Evolutionary conservation across 2,329 filamentous ascomycete species (phyloP).

Genomic region (Cordyceps fumosorosea): DNA sequence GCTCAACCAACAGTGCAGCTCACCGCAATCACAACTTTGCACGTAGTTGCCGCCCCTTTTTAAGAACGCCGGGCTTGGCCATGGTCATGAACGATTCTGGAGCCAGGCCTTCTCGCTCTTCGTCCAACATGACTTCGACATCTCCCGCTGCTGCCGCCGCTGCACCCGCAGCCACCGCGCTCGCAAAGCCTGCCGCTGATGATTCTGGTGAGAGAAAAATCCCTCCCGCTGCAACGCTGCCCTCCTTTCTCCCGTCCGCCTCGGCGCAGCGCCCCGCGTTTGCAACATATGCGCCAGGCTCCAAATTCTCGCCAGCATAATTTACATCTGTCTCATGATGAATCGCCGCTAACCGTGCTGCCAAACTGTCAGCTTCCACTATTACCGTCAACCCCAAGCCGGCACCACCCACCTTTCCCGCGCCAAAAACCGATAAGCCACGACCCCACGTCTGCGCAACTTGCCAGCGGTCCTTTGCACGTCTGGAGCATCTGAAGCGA

Average conservation of each 20-base stretch:
- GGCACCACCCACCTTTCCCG: conserved; percentile 51
- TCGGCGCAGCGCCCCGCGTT: not conserved
- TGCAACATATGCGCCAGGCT: not conserved
- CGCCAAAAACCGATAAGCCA: conserved; percentile 95
- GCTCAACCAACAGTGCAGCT: conserved; percentile 9
- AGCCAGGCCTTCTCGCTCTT: conserved; percentile 30
- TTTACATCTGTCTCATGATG: not conserved
- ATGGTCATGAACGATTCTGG: conserved; percentile 37
- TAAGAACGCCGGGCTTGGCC: conserved; percentile 17
- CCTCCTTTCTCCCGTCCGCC: not conserved
- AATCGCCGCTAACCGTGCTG: not conserved
- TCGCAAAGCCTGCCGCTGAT: conserved; percentile 23
- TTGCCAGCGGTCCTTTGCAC: conserved; percentile 86
- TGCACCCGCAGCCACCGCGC: conserved; percentile 12
- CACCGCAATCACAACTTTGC: not conserved
- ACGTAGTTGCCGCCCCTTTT: not conserved
- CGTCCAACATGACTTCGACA: conserved; percentile 31
- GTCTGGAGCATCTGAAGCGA: conserved; percentile 87
- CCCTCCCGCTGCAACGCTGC: not conserved
- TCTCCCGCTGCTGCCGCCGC: conserved; percentile 20
- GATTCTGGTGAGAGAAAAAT: conserved; percentile 33
- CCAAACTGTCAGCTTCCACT: conserved; percentile 34
- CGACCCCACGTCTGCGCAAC: conserved; percentile 89
- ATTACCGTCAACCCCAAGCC: conserved; percentile 45
- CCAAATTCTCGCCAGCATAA: not conserved